Conservation (phyloP, 2,329 filamentous ascomycete species). For the Lasiodiplodia hormozganensis region DNA sequence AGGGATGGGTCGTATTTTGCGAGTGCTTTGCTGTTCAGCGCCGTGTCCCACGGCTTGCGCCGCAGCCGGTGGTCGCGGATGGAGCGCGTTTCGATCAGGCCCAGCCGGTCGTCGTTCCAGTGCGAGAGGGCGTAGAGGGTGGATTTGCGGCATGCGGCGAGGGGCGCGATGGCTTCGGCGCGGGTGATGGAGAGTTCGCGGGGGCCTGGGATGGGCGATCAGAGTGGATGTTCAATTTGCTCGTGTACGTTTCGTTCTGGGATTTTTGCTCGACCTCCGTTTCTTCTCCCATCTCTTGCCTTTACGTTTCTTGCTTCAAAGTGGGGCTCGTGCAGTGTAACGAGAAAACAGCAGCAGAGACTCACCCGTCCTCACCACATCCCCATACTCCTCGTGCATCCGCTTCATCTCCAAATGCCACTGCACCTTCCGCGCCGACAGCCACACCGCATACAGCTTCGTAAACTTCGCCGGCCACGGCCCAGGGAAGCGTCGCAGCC, state of each 20-base stretch:
- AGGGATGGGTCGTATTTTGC: conserved; percentile 5
- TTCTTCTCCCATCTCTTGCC: neutral
- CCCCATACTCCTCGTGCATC: conserved; percentile 23
- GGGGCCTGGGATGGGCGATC: conserved; percentile 31
- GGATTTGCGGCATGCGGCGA: conserved; percentile 17
- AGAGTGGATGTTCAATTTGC: conserved; percentile 32
- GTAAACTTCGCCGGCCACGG: conserved; percentile 44
- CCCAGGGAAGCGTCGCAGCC: conserved; percentile 44
- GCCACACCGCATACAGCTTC: conserved; percentile 25
- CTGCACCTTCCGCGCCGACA: conserved; percentile 6
- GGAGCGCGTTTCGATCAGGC: conserved; percentile 39
- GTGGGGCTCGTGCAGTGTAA: neutral
- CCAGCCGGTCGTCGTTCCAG: conserved; percentile 34
- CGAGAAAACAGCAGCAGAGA: conserved; percentile 30
- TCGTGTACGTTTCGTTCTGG: neutral
- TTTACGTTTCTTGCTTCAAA: neutral
- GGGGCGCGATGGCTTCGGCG: neutral
- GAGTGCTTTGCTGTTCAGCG: conserved; percentile 38
- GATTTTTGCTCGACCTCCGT: neutral
- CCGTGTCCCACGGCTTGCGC: conserved; percentile 44
- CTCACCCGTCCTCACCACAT: conserved; percentile 34
- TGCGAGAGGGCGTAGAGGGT: conserved; percentile 9
- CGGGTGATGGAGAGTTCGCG: conserved; percentile 18
- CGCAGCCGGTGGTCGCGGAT: conserved; percentile 41
- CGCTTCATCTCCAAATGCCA: conserved; percentile 25